A percentile compares a stretch with the other conserved stretches of the same genome.
phyloP scores from a whole-genome alignment of 2,329 filamentous ascomycete species.

The Stagonosporopsis chrysanthemi region DNA sequence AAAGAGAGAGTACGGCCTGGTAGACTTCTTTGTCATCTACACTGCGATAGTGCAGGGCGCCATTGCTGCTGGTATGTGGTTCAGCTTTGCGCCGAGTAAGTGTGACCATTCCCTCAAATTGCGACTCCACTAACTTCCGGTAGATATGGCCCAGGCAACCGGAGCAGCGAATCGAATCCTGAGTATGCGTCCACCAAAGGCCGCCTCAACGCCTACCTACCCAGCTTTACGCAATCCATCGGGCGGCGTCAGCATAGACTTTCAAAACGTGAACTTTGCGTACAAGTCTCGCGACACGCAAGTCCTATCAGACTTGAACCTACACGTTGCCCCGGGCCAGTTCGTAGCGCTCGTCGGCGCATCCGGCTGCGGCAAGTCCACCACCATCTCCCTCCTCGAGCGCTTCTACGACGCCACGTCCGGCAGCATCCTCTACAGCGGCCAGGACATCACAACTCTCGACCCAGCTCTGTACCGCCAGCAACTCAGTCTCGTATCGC shows the following conservation, averaged over 20 bases:
- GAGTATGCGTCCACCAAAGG: constrained; percentile 39
- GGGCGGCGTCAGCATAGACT: constrained; percentile 68
- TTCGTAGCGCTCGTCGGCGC: constrained; percentile 75
- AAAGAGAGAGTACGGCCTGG: constrained; percentile 56
- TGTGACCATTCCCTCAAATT: not conserved
- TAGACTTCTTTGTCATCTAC: constrained; percentile 62
- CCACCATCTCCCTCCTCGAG: constrained; percentile 88
- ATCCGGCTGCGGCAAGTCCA: constrained; percentile 88
- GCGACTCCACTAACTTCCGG: constrained; percentile 1
- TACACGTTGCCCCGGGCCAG: constrained; percentile 63
- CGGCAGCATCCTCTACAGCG: constrained; percentile 71
- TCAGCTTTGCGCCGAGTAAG: constrained; percentile 57
- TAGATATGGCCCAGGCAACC: constrained; percentile 48
- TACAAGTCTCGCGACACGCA: constrained; percentile 90
- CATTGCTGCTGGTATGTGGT: constrained; percentile 50
- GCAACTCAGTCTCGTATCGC: constrained; percentile 54
- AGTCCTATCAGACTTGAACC: constrained; percentile 56
- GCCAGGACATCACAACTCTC: constrained; percentile 46
- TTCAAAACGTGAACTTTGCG: constrained; percentile 90
- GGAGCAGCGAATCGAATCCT: constrained; percentile 49
- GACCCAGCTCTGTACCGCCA: constrained; percentile 51
- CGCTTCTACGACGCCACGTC: constrained; percentile 90
- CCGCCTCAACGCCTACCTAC: constrained; percentile 16
- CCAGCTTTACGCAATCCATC: constrained; percentile 17
- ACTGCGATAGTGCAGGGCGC: constrained; percentile 59